Percentiles rank a stretch among this genome's conserved stretches.
These are phyloP conservation scores for Cyberlindnera lachancei DNA, from an alignment of 805 yeast species.

Conservation along the genomic window DNA sequence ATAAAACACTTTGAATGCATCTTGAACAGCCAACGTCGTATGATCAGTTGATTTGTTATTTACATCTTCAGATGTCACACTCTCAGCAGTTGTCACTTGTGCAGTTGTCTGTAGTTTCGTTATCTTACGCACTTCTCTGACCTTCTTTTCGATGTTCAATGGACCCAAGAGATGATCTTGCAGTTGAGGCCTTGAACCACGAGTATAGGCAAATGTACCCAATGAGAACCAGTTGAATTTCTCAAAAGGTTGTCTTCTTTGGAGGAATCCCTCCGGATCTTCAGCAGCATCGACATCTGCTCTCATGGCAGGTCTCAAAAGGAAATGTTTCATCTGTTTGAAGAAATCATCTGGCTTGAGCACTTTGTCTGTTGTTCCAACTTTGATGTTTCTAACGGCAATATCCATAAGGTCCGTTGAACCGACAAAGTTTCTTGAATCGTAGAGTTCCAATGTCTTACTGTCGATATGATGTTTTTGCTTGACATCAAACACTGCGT, in stretches of 20 bases:
- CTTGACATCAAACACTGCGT: slow-evolving; percentile 37
- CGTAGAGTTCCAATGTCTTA: slow-evolving; percentile 46
- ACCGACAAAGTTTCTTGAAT: slow-evolving; percentile 54
- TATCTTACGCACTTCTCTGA: slow-evolving; percentile 27
- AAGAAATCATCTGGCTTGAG: slow-evolving; percentile 42
- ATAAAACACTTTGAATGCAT: slow-evolving; percentile 37
- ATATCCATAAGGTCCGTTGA: slow-evolving; percentile 57
- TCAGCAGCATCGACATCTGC: slow-evolving; percentile 16
- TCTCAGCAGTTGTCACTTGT: slow-evolving; percentile 43
- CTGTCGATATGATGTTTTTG: slow-evolving; percentile 28
- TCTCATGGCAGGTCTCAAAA: slow-evolving; percentile 26
- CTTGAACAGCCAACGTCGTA: slow-evolving; percentile 57
- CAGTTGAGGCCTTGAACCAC: slow-evolving; percentile 40
- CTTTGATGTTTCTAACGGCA: slow-evolving; percentile 52
- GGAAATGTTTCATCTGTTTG: slow-evolving; percentile 29
- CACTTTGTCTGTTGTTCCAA: slow-evolving; percentile 48
- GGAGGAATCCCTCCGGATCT: slow-evolving; percentile 20
- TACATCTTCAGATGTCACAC: slow-evolving; percentile 45
- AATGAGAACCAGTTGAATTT: slow-evolving; percentile 52
- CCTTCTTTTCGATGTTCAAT: slow-evolving; percentile 49
- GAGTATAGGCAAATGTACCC: slow-evolving; percentile 43
- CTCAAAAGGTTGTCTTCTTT: slow-evolving; percentile 29
- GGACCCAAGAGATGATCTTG: slow-evolving; percentile 69
- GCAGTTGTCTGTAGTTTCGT: slow-evolving; percentile 37
- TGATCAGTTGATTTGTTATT: slow-evolving; percentile 44